Conservation (phyloP, 2,329 filamentous ascomycete genomes). For the Mycosphaerella arachidis region DNA sequence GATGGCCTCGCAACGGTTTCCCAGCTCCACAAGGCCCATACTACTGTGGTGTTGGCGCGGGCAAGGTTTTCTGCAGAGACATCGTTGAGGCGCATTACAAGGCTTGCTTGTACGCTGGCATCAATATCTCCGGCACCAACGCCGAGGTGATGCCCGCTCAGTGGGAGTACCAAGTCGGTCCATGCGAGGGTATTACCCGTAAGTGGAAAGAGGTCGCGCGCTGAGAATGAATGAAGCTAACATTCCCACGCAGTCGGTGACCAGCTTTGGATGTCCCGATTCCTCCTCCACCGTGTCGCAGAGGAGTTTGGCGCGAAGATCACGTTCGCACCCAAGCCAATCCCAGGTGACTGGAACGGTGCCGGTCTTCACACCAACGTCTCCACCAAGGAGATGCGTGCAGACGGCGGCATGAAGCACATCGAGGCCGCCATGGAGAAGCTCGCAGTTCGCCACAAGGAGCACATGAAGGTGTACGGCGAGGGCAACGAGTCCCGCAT, state of each 20-base stretch:
- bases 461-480: conserved; percentile 81
- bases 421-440: conserved; percentile 73
- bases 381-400: conserved; percentile 81
- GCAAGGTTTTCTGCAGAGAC: conserved; percentile 96
- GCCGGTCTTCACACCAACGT: conserved; percentile 93
- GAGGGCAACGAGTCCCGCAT: conserved; percentile 94
- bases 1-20: conserved; percentile 84
- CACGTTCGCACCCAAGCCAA: conserved; percentile 92
- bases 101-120: conserved; percentile 78
- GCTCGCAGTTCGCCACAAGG: conserved; percentile 46
- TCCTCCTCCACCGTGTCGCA: conserved; percentile 82
- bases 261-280: conserved; percentile 90
- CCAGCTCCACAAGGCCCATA: conserved; percentile 90
- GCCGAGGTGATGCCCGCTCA: conserved; percentile 97
- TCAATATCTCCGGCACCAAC: conserved; percentile 97
- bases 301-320: conserved; percentile 97
- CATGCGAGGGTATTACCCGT: conserved; percentile 80
- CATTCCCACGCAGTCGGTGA: conserved; percentile 65
- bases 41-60: conserved; percentile 96
- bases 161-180: conserved; percentile 97
- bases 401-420: conserved; percentile 88
- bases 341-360: conserved; percentile 95
- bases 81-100: conserved; percentile 95
- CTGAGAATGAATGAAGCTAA: conserved; percentile 4
- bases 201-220: conserved; percentile 37